phyloP scores from a whole-genome alignment of 495 filamentous ascomycete genomes.

The Penicillium simplicissimum region DNA sequence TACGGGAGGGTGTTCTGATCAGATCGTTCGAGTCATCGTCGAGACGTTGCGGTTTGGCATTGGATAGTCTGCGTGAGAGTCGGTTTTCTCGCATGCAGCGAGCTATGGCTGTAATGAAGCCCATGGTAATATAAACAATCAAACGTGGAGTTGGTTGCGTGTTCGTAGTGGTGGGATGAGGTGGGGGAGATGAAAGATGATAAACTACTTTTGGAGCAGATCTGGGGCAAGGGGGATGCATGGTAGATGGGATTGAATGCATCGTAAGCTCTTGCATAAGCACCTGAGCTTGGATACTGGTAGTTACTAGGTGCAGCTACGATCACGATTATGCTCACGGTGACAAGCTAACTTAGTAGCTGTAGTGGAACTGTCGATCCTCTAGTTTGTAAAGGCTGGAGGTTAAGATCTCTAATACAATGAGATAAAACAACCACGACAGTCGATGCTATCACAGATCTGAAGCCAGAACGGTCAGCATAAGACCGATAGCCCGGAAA shows the following conservation, averaged over 20 bases:
- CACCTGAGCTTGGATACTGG: neutral
- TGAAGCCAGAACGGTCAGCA: neutral
- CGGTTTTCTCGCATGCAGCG: slow-evolving; percentile 22
- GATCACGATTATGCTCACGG: neutral
- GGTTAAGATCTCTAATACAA: neutral
- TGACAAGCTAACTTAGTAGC: neutral
- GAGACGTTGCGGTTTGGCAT: slow-evolving; percentile 15
- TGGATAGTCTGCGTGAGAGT: slow-evolving; percentile 22
- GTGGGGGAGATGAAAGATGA: slow-evolving; percentile 15
- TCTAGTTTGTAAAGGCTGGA: neutral
- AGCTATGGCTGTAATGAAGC: slow-evolving; percentile 24
- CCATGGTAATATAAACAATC: slow-evolving; percentile 17
- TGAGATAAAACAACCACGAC: neutral
- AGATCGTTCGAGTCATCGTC: slow-evolving; percentile 29
- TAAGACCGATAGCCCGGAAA: neutral
- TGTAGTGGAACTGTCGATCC: slow-evolving; percentile 18
- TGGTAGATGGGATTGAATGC: neutral
- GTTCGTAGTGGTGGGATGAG: slow-evolving; percentile 1
- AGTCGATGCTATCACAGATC: neutral
- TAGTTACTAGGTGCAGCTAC: neutral
- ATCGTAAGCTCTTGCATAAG: slow-evolving; percentile 2
- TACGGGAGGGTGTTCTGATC: slow-evolving; percentile 22
- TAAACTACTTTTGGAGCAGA: slow-evolving; percentile 12
- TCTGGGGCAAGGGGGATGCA: slow-evolving; percentile 21
- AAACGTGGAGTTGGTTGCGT: neutral